These are phyloP conservation scores for Setaria viridis DNA, from an alignment of 202 grass and related monocot genomes.

Conservation along the genomic window DNA sequence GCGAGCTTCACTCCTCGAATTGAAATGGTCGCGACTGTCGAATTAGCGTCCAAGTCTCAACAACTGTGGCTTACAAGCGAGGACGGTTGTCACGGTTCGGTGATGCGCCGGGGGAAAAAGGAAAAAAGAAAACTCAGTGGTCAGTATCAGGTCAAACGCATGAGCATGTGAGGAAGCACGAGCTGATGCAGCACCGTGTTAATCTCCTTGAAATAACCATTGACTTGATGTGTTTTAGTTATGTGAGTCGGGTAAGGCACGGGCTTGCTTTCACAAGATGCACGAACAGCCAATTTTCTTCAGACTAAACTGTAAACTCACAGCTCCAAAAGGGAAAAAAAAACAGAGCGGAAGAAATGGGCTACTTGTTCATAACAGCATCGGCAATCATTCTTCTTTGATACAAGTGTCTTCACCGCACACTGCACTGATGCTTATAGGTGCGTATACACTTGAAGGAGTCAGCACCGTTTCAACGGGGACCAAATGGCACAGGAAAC, in stretches of 20 bases:
- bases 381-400: neutral
- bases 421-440: neutral
- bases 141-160: neutral
- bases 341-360: neutral
- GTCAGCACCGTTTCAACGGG: conserved; percentile 25
- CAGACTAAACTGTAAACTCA: neutral
- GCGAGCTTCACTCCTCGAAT: neutral
- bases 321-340: too few relatives aligned
- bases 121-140: neutral
- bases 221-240: neutral
- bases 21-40: conserved; percentile 41
- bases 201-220: neutral
- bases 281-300: neutral
- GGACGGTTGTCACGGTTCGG: conserved; percentile 14
- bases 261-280: neutral
- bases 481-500: conserved; percentile 40
- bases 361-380: neutral
- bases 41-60: conserved; percentile 41
- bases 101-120: neutral
- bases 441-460: neutral
- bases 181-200: neutral
- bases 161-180: neutral
- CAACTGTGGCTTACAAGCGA: conserved; percentile 25
- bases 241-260: neutral
- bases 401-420: neutral